Conservation (phyloP, 345 rosid species). For the Hibiscus syriacus region DNA sequence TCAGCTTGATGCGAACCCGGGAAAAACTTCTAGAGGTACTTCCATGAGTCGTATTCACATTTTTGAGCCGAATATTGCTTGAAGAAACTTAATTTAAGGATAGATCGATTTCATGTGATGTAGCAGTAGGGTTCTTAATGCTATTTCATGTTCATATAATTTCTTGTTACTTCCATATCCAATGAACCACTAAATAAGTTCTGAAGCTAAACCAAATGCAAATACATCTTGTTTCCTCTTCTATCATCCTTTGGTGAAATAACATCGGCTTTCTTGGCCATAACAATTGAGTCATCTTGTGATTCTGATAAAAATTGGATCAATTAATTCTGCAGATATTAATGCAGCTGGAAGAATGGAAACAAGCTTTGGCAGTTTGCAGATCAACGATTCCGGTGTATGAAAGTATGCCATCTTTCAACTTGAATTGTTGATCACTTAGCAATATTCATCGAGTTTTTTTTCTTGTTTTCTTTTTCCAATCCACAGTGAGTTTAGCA, state of each 20-base stretch:
- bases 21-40: conserved; percentile 79
- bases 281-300: background rate
- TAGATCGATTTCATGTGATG: background rate
- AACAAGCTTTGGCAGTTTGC: conserved; percentile 63
- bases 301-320: conserved; percentile 8
- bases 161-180: background rate
- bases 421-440: conserved; percentile 4
- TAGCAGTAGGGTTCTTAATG: background rate
- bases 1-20: conserved; percentile 60
- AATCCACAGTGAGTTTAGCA: background rate
- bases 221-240: background rate
- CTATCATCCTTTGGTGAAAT: background rate
- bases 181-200: background rate
- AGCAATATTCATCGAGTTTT: background rate
- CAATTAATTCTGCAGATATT: conserved; percentile 43
- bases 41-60: conserved; percentile 1
- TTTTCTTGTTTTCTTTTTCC: background rate
- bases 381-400: conserved; percentile 66
- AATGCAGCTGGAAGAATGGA: conserved; percentile 78
- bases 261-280: background rate
- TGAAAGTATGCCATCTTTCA: conserved; percentile 52
- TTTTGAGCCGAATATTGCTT: background rate
- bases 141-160: background rate
- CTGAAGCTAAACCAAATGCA: background rate
- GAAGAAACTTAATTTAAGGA: background rate